Percentiles rank a stretch among this genome's conserved stretches.
These are phyloP conservation scores for Lactifluus subvellereus DNA, from an alignment of 768 basidiomycete species.

Conservation along the genomic window DNA sequence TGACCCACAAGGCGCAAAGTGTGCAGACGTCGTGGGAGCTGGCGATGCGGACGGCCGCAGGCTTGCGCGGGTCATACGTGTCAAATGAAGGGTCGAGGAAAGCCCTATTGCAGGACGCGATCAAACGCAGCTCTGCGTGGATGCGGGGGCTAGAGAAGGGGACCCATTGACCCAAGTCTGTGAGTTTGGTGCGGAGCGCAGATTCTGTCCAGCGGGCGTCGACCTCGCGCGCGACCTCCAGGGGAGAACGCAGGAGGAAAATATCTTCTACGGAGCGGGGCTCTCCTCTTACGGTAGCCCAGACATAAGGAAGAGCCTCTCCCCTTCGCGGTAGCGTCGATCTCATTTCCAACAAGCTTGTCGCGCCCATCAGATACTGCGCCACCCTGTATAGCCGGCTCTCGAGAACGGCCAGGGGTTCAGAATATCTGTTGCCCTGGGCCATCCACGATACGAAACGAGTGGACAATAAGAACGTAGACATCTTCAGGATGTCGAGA, in stretches of 20 bases:
- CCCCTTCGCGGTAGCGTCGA: background rate
- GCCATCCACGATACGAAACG: conserved; percentile 16
- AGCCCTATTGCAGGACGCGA: conserved; percentile 14
- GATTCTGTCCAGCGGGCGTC: conserved; percentile 20
- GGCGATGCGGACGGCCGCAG: conserved; percentile 12
- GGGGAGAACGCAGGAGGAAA: conserved; percentile 13
- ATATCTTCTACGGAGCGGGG: conserved; percentile 12
- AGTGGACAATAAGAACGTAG: conserved; percentile 17
- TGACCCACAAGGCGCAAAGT: conserved; percentile 20
- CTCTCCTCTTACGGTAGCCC: conserved; percentile 15
- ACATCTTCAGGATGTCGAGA: conserved; percentile 13
- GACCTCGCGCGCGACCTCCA: conserved; percentile 17
- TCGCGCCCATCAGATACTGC: conserved; percentile 20
- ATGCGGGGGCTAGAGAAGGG: conserved; percentile 16
- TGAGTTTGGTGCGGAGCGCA: conserved; percentile 6
- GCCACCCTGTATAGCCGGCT: conserved; percentile 13
- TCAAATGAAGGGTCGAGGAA: conserved; percentile 17
- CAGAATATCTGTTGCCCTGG: conserved; percentile 1
- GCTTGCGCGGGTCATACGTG: conserved; percentile 19
- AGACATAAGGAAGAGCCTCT: conserved; percentile 6
- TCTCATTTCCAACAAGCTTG: conserved; percentile 15
- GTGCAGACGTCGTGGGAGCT: conserved; percentile 21
- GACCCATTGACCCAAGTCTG: conserved; percentile 8
- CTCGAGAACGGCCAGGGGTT: conserved; percentile 11
- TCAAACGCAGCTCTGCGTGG: conserved; percentile 19